Conservation (phyloP, 768 basidiomycete genomes). For the Galerina sulciceps region DNA sequence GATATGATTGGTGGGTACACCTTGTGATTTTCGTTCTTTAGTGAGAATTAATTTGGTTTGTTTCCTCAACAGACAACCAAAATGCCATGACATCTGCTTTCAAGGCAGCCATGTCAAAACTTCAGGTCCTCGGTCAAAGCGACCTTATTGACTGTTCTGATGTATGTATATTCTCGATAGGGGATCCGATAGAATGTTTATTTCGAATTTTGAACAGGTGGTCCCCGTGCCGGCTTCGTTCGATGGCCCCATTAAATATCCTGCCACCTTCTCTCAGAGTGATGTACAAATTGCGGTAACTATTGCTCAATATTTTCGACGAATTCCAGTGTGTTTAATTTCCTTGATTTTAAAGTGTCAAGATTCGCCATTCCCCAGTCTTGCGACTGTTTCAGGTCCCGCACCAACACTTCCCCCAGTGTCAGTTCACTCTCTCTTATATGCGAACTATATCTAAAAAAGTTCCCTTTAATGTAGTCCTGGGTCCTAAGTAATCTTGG, state of each 20-base stretch:
- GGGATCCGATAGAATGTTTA: neutral
- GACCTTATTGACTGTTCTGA: constrained; percentile 42
- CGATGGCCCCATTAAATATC: constrained; percentile 18
- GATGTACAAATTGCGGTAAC: constrained; percentile 17
- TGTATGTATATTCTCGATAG: constrained; percentile 13
- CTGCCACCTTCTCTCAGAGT: constrained; percentile 15
- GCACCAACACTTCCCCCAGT: constrained; percentile 10
- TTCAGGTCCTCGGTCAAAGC: constrained; percentile 34
- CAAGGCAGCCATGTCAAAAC: constrained; percentile 35
- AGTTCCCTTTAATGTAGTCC: too few relatives aligned
- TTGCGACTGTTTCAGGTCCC: constrained; percentile 14
- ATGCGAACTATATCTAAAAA: too few relatives aligned
- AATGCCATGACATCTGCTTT: constrained; percentile 27
- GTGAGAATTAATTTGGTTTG: neutral
- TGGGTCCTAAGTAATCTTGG: too few relatives aligned
- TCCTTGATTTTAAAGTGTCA: neutral
- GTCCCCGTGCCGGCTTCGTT: constrained; percentile 15
- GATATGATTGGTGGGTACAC: constrained; percentile 16
- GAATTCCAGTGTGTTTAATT: neutral
- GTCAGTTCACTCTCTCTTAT: neutral
- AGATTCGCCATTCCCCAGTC: constrained; percentile 5
- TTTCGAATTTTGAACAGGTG: constrained; percentile 1
- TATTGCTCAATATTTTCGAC: neutral
- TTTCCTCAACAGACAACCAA: constrained; percentile 22
- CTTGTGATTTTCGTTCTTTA: neutral